Conservation (phyloP, 768 basidiomycete species). For the Amanita pallidorosea region DNA sequence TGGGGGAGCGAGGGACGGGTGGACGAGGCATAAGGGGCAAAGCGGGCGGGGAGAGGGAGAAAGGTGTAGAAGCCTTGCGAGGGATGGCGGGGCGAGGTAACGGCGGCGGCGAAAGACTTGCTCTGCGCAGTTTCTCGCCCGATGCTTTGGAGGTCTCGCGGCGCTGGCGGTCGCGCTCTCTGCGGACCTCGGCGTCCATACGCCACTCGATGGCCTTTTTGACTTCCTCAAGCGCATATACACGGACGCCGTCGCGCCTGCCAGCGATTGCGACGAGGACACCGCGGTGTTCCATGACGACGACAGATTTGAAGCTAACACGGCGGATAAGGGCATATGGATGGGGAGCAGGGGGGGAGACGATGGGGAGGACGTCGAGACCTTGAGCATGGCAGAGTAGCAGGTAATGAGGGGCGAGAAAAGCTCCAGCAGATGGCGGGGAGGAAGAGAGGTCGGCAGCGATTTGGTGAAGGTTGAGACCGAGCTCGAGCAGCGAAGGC, state of each 20-base stretch:
- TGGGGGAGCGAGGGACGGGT: conserved; percentile 1
- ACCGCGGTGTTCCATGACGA: conserved; percentile 87
- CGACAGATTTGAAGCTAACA: conserved; percentile 77
- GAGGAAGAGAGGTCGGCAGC: conserved; percentile 67
- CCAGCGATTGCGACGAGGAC: conserved; percentile 88
- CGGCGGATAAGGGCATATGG: conserved; percentile 78
- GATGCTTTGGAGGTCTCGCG: conserved; percentile 51
- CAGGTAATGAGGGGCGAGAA: conserved; percentile 72
- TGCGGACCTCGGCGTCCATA: conserved; percentile 65
- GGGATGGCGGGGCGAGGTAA: conserved; percentile 20
- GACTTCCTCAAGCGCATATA: conserved; percentile 82
- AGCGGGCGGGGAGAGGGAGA: conserved; percentile 18
- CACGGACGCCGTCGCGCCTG: conserved; percentile 74
- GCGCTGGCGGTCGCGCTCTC: conserved; percentile 64
- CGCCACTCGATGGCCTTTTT: conserved; percentile 84
- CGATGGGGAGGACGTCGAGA: conserved; percentile 73
- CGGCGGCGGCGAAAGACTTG: conserved; percentile 36
- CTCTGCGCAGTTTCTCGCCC: conserved; percentile 36
- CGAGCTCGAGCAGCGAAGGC: conserved; percentile 66
- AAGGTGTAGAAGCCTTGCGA: conserved; percentile 27
- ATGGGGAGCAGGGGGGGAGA: conserved; percentile 61
- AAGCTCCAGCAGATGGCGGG: conserved; percentile 70
- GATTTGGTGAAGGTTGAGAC: conserved; percentile 56
- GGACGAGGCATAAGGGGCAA: conserved; percentile 26
- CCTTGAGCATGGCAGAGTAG: conserved; percentile 82